These are phyloP conservation scores for Echinosophora koreensis DNA, from an alignment of 306 rosid genomes.

Conservation along the genomic window DNA sequence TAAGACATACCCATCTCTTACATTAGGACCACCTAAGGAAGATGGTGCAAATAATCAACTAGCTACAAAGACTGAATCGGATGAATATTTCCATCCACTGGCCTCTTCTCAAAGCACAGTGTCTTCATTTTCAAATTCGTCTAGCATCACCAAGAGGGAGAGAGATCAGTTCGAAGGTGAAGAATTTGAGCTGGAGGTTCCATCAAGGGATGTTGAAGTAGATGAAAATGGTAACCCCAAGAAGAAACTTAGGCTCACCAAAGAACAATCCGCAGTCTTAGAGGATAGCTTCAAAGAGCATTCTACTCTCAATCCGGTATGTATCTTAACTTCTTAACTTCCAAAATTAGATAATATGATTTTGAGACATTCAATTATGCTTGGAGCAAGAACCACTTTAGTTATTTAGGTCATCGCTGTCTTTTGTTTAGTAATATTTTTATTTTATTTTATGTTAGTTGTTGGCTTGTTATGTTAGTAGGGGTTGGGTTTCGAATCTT, in stretches of 20 bases:
- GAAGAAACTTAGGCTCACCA: conserved; percentile 90
- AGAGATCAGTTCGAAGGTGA: conserved; percentile 50
- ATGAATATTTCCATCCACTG: conserved; percentile 38
- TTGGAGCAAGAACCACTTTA: neutral
- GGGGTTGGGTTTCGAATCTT: too few species aligned
- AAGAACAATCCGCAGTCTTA: conserved; percentile 74
- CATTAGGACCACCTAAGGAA: conserved; percentile 58
- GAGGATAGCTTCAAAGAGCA: conserved; percentile 68
- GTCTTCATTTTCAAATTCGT: conserved; percentile 77
- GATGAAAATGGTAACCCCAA: conserved; percentile 64
- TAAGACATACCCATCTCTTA: conserved; percentile 62
- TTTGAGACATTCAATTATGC: neutral
- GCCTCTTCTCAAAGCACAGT: conserved; percentile 59
- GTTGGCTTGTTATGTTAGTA: too few species aligned
- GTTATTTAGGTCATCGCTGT: too few species aligned
- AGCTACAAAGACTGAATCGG: conserved; percentile 34
- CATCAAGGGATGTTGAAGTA: conserved; percentile 48
- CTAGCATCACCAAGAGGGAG: conserved; percentile 76
- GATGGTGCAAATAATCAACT: conserved; percentile 14
- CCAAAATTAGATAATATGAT: too few species aligned
- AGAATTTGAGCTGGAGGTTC: conserved; percentile 44
- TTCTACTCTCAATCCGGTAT: conserved; percentile 80
- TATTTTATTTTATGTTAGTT: too few species aligned
- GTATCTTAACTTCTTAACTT: neutral
- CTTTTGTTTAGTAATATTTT: neutral